Evolutionary conservation across 2,329 filamentous ascomycete species (phyloP), one percentile per base, ranked within the genome.

Genomic region (Scytalidium lignicola): DNA sequence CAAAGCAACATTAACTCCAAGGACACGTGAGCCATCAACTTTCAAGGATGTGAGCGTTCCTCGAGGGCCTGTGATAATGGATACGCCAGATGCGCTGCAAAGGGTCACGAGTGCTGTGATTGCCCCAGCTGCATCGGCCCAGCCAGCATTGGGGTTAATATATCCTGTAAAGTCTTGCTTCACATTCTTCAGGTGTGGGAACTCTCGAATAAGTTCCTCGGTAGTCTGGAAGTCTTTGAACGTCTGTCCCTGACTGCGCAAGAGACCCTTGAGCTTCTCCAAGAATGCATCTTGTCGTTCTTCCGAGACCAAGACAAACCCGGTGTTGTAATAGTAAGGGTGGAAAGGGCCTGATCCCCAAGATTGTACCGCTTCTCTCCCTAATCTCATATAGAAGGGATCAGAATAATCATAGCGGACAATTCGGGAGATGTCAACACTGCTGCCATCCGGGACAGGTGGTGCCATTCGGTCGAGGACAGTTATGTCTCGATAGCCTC

Each of bases 91-190:
- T 7, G 56, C 50, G 28, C 59, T 55, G 18, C 61, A 59, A 40
- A 57, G 44, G 7, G 40, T 29, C 8, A 56, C 75, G 15, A 88
- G 65, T 74, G 79, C 87, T 41, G 72, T 66, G 82, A 92, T 88
- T 13, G 76, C 80, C 41, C 75, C 78, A 53, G 83, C 84, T 0
- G 89, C 88, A 62, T 95, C 79, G 2, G 86, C 88, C 90, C 90
- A 95, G 4, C 90, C 90, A 37, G 83, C 86, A 21, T 76, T 73
- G 46, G 75, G 74, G 65, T 95, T 95, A 47, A 87, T 68, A 66
- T 91, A 95, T 19, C 85, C 88, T 6, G 32, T 37, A 17, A 37
- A 37, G 12, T 37, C 32, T 5, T 37, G 32, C 15, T 37, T 17
- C 12, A 21, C 19, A 26, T 43, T n/a, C 41, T 22, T 43, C 41